These are phyloP conservation scores for Xerocomus amazonicus DNA, from an alignment of 1,284 basidiomycete species.

Conservation along the genomic window DNA sequence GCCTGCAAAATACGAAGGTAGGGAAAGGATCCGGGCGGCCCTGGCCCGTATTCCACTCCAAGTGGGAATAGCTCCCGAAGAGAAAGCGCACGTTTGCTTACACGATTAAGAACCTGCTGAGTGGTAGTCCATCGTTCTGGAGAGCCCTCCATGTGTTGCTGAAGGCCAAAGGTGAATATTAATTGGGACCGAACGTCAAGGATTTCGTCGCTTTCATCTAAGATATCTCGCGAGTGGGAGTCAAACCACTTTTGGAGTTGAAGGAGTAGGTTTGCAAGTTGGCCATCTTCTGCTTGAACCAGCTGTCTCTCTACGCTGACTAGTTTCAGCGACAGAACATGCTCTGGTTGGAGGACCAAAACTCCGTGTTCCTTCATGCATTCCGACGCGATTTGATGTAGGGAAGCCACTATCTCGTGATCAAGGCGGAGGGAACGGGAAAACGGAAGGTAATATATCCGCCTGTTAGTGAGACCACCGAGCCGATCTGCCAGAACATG, in stretches of 20 bases:
- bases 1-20: slow-evolving; percentile 32
- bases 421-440: not conserved
- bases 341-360: not conserved
- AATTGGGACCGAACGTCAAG: slow-evolving; percentile 45
- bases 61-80: slow-evolving; percentile 15
- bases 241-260: slow-evolving; percentile 4
- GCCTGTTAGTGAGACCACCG: slow-evolving; percentile 3
- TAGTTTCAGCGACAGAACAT: not conserved
- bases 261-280: not conserved
- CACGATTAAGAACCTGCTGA: slow-evolving; percentile 36
- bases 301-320: slow-evolving; percentile 1
- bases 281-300: not conserved
- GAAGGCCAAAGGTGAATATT: slow-evolving; percentile 43
- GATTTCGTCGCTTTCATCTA: slow-evolving; percentile 53
- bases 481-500: slow-evolving; percentile 1
- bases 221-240: slow-evolving; percentile 38
- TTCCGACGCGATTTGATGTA: not conserved
- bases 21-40: slow-evolving; percentile 26
- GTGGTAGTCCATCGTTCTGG: slow-evolving; percentile 45
- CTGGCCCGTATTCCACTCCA: not conserved
- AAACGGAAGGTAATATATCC: not conserved
- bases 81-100: slow-evolving; percentile 8
- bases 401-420: not conserved
- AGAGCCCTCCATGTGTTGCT: slow-evolving; percentile 38
- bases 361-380: not conserved